phyloP scores from a whole-genome alignment of 176 grass and related monocot species.

The Stipa capillata region DNA sequence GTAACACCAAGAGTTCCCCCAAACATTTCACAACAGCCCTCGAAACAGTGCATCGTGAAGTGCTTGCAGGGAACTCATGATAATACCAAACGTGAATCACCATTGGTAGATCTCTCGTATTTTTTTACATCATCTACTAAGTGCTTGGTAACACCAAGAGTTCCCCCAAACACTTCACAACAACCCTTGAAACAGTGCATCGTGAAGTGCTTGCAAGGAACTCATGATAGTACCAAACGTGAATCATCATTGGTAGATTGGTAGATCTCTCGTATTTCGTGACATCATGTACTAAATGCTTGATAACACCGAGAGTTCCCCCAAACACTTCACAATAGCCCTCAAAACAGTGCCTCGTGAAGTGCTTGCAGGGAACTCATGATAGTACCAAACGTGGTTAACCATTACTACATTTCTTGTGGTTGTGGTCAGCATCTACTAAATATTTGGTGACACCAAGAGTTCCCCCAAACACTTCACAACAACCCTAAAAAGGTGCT shows the following conservation, averaged over 20 bases:
- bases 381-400: conserved; percentile 2
- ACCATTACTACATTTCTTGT: neutral
- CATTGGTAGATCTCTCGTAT: neutral
- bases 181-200: neutral
- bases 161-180: conserved; percentile 67
- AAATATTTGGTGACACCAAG: conserved; percentile 12
- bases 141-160: no score
- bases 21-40: conserved; percentile 13
- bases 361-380: conserved; percentile 29
- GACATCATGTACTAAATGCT: neutral
- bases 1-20: conserved; percentile 26
- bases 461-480: conserved; percentile 65
- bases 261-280: neutral
- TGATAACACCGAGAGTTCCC: conserved; percentile 35
- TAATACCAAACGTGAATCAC: no score
- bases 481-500: neutral
- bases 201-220: conserved; percentile 48
- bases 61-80: no score
- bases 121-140: neutral
- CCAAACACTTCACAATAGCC: conserved; percentile 43
- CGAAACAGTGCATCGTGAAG: neutral
- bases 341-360: neutral
- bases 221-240: conserved; percentile 25
- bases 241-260: no score
- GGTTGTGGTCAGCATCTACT: neutral